Evolutionary conservation across 176 grass and related monocot species (phyloP).

Genomic region (Hsuehochloa calcarea): DNA sequence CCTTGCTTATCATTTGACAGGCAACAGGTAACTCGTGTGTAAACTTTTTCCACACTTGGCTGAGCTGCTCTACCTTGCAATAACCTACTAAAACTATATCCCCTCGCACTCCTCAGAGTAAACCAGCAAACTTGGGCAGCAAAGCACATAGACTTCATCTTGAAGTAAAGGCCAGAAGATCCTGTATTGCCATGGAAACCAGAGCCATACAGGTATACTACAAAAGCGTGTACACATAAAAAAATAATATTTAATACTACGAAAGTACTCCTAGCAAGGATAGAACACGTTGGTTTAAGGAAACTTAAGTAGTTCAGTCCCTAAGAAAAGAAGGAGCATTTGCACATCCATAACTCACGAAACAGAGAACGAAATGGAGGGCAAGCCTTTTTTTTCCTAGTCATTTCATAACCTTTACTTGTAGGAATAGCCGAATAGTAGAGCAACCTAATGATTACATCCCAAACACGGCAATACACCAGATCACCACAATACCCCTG

Average conservation of each 20-base stretch:
- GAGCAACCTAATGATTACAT: background rate
- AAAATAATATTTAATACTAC: background rate
- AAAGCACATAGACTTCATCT: background rate
- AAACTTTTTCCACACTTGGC: background rate
- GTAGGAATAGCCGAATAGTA: background rate
- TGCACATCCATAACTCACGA: background rate
- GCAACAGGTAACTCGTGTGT: background rate
- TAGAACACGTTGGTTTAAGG: slow-evolving; percentile 5
- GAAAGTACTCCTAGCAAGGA: background rate
- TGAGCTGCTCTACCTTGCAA: background rate
- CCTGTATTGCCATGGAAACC: background rate
- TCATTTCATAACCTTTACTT: slow-evolving; percentile 29
- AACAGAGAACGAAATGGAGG: background rate
- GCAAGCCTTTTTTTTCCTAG: background rate
- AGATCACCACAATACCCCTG: background rate
- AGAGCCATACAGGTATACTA: background rate
- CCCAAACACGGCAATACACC: background rate
- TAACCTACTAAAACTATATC: background rate
- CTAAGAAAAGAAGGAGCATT: slow-evolving; percentile 17
- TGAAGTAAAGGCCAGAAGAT: slow-evolving; percentile 16
- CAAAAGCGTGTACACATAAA: background rate
- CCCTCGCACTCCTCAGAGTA: background rate
- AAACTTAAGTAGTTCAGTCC: background rate
- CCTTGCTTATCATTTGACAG: background rate
- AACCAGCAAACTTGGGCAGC: background rate